Conservation (phyloP, 2,329 filamentous ascomycete species). For the Beauveria pseudobassiana region DNA sequence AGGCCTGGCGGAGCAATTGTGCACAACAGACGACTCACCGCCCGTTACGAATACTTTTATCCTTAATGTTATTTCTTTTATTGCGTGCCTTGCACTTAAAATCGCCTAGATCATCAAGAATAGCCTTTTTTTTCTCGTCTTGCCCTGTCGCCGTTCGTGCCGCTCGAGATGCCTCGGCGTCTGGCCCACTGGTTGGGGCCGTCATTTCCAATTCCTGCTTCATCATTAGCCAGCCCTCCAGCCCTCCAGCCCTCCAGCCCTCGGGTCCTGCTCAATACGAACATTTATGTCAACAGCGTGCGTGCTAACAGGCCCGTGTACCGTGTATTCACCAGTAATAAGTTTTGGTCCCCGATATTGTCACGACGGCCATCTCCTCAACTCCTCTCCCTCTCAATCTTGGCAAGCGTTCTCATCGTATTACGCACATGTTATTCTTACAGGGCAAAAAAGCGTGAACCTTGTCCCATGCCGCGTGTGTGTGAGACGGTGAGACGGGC, state of each 20-base stretch:
- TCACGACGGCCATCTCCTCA: no score
- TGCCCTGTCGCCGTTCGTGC: neutral
- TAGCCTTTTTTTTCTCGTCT: neutral
- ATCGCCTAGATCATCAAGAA: neutral
- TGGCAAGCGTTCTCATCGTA: neutral
- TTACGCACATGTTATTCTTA: neutral
- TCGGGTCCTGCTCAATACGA: neutral
- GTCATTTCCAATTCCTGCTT: constrained; percentile 8
- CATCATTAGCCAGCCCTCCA: neutral
- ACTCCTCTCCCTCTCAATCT: neutral
- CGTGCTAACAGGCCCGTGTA: no score
- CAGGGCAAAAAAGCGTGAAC: neutral
- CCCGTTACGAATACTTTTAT: neutral
- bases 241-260: neutral
- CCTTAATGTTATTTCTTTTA: no score
- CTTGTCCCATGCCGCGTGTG: neutral
- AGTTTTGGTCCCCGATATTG: no score
- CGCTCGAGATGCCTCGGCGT: neutral
- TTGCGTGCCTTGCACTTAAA: neutral
- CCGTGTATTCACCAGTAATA: no score
- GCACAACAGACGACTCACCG: constrained; percentile 1
- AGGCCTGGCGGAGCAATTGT: neutral
- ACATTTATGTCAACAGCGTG: neutral
- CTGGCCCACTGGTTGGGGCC: neutral
- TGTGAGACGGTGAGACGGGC: neutral